These are phyloP conservation scores for Yamadazyma diospyri DNA, from an alignment of 1,139 yeast species.

Conservation along the genomic window DNA sequence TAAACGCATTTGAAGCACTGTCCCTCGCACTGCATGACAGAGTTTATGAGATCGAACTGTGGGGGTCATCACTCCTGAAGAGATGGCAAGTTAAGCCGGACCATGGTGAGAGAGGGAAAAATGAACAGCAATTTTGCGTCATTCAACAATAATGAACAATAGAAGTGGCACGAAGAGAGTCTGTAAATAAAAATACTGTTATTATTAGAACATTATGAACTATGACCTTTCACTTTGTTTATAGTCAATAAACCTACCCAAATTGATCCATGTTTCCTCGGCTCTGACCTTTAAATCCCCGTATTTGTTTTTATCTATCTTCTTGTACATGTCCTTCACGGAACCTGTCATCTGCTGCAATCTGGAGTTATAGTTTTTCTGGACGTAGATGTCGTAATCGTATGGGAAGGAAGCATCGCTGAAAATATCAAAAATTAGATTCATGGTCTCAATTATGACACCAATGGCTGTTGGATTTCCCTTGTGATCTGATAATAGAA, in stretches of 20 bases:
- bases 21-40: too few species aligned
- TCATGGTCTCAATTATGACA: constrained; percentile 57
- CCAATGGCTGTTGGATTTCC: constrained; percentile 24
- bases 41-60: too few species aligned
- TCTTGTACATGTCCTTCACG: constrained; percentile 52
- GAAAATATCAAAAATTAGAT: constrained; percentile 71
- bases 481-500: constrained; percentile 14
- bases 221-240: constrained; percentile 34
- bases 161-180: too few species aligned
- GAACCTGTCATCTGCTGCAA: constrained; percentile 46
- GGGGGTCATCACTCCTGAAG: too few species aligned
- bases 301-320: constrained; percentile 65
- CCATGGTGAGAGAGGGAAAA: not conserved
- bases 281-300: constrained; percentile 58
- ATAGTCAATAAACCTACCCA: constrained; percentile 75
- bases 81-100: not conserved
- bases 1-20: too few species aligned
- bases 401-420: constrained; percentile 70
- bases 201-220: too few species aligned
- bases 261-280: constrained; percentile 64
- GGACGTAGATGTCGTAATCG: constrained; percentile 66
- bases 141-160: too few species aligned
- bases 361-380: constrained; percentile 42
- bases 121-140: too few species aligned
- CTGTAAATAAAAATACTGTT: too few species aligned